Evolutionary conservation across 2,329 filamentous ascomycete species (phyloP).

Genomic region (Alternaria alternata): DNA sequence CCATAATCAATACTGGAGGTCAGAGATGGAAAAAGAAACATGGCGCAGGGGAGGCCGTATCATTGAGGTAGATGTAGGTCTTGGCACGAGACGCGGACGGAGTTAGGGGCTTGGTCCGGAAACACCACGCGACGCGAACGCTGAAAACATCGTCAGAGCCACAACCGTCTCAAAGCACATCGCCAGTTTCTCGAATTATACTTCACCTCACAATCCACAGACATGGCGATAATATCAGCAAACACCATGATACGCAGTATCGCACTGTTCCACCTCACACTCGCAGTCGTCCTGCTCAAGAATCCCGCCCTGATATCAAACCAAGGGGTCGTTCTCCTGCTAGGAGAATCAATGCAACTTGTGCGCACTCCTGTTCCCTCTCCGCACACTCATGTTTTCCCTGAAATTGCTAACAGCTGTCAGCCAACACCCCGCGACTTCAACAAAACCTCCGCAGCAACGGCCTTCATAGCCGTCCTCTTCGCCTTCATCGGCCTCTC

Average conservation of each 20-base stretch:
- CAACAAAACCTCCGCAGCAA: slow-evolving; percentile 71
- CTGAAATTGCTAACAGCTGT: slow-evolving; percentile 3
- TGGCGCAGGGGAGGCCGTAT: not conserved
- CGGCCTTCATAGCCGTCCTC: slow-evolving; percentile 73
- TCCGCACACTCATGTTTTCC: not conserved
- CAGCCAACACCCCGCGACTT: slow-evolving; percentile 74
- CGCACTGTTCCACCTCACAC: slow-evolving; percentile 82
- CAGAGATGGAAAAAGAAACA: not conserved
- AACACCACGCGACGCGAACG: slow-evolving; percentile 13
- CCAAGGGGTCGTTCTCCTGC: slow-evolving; percentile 79
- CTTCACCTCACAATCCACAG: not conserved
- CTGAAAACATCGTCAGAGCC: not conserved
- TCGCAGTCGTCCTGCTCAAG: slow-evolving; percentile 84
- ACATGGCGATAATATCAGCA: slow-evolving; percentile 82
- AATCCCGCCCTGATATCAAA: slow-evolving; percentile 76
- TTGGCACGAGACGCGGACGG: slow-evolving; percentile 18
- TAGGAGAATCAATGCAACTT: slow-evolving; percentile 85
- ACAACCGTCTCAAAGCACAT: slow-evolving; percentile 1
- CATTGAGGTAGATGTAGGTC: slow-evolving; percentile 8
- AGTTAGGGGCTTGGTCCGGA: slow-evolving; percentile 24
- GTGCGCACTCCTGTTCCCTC: slow-evolving; percentile 57
- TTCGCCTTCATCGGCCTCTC: slow-evolving; percentile 66
- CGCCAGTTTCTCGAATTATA: not conserved
- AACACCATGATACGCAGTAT: slow-evolving; percentile 82
- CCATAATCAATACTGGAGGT: slow-evolving; percentile 12